Percentiles rank a stretch among this genome's conserved stretches.
Evolutionary conservation across 2,329 filamentous ascomycete species (phyloP).

Genomic region (Microsporum ferrugineum): DNA sequence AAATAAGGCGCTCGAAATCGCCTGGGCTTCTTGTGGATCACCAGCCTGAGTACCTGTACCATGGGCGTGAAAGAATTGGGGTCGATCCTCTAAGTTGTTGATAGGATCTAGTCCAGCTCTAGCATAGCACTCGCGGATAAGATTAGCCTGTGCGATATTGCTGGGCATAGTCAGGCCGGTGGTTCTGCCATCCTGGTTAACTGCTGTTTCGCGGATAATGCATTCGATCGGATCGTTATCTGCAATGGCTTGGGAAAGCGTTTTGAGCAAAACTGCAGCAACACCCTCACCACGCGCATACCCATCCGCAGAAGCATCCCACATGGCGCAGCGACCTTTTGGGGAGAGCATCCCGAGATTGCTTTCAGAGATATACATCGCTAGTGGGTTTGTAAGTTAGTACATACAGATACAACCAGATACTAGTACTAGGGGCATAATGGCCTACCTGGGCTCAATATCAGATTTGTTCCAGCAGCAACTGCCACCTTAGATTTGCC

Average conservation of each 20-base stretch:
- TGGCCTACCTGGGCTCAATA: conserved; percentile 14
- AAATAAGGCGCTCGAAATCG: not conserved
- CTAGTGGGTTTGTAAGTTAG: not conserved
- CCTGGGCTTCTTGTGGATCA: conserved; percentile 5
- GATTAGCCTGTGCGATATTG: conserved; percentile 14
- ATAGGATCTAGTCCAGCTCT: not conserved
- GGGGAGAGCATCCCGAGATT: conserved; percentile 27
- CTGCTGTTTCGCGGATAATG: conserved; percentile 29
- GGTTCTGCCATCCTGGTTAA: conserved; percentile 33
- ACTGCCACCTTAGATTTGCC: conserved; percentile 12
- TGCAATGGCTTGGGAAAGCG: conserved; percentile 28
- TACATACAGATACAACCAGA: not conserved
- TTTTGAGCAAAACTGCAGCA: conserved; percentile 30
- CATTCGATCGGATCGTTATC: conserved; percentile 34
- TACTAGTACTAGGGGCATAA: not conserved
- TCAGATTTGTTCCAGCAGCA: conserved; percentile 22
- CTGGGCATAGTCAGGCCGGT: conserved; percentile 21
- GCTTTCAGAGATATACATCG: conserved; percentile 15
- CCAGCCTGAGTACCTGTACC: conserved; percentile 1
- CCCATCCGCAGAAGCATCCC: conserved; percentile 30
- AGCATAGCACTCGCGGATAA: conserved; percentile 20
- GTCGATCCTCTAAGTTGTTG: not conserved
- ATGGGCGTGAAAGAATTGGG: not conserved
- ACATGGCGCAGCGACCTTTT: conserved; percentile 19
- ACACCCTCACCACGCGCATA: conserved; percentile 37